Evolutionary conservation across 306 rosid species (phyloP).

Genomic region (Lathyrus sativus): DNA sequence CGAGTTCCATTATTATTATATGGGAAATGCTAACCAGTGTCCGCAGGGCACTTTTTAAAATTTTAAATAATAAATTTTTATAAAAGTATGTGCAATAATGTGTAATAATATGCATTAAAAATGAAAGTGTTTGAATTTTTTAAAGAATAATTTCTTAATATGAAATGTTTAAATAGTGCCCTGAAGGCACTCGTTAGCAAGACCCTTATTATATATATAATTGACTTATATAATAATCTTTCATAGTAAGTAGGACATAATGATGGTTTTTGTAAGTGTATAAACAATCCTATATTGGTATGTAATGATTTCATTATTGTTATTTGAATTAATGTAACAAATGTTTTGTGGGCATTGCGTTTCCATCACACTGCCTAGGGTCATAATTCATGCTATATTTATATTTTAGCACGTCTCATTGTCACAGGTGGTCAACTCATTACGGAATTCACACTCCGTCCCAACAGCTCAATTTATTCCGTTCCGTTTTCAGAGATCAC

Average conservation of each 20-base stretch:
- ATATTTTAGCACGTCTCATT: slow-evolving; percentile 23
- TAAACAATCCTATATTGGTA: slow-evolving; percentile 19
- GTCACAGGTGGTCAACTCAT: slow-evolving; percentile 40
- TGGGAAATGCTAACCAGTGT: too few relatives aligned
- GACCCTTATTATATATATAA: background rate
- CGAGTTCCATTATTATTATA: background rate
- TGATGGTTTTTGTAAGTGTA: background rate
- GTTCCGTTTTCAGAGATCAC: slow-evolving; percentile 40
- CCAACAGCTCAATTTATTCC: slow-evolving; percentile 40
- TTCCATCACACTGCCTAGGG: slow-evolving; percentile 35
- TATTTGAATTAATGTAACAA: slow-evolving; percentile 16
- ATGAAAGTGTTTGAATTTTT: too few relatives aligned
- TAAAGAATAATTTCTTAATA: too few relatives aligned
- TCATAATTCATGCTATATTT: slow-evolving; percentile 47
- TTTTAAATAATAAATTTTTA: too few relatives aligned
- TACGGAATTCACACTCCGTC: slow-evolving; percentile 51
- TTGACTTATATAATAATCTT: background rate
- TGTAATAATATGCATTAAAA: too few relatives aligned
- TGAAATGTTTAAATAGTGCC: too few relatives aligned
- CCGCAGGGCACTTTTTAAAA: too few relatives aligned
- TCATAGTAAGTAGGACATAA: background rate
- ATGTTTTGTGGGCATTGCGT: slow-evolving; percentile 41
- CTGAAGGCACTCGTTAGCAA: too few relatives aligned
- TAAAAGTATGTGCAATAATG: too few relatives aligned
- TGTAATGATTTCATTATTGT: slow-evolving; percentile 36